A percentile compares a stretch with the other conserved stretches of the same genome.
Evolutionary conservation across 2,329 filamentous ascomycete genomes (phyloP).

Genomic region (Epichloe elymi): DNA sequence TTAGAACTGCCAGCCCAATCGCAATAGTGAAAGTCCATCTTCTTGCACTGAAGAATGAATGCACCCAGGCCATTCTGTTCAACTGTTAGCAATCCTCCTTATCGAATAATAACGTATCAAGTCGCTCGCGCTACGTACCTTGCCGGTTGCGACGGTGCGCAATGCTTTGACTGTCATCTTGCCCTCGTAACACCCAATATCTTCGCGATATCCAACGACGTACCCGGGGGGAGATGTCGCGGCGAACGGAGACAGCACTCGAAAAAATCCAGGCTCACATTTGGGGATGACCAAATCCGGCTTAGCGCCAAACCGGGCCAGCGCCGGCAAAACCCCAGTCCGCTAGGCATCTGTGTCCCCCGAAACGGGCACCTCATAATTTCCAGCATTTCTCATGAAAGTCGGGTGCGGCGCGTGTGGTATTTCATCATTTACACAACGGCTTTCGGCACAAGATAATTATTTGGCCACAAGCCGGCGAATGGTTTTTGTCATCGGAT

Average conservation of each 20-base stretch:
- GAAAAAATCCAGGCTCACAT: conserved; percentile 6
- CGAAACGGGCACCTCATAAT: conserved; percentile 8
- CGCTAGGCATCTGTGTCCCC: not conserved
- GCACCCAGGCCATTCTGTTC: conserved; percentile 84
- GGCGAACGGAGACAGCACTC: not conserved
- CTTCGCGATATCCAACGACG: conserved; percentile 15
- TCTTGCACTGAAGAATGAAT: conserved; percentile 95
- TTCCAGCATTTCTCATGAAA: conserved; percentile 7
- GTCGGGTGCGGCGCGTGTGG: conserved; percentile 6
- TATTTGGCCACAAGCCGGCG: not conserved
- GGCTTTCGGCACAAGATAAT: not conserved
- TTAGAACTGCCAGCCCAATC: conserved; percentile 87
- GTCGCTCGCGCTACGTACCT: conserved; percentile 24
- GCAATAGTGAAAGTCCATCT: conserved; percentile 92
- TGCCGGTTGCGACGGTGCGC: conserved; percentile 37
- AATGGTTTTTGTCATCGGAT: not conserved
- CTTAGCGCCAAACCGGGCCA: conserved; percentile 13
- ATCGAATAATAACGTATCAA: not conserved
- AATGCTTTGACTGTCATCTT: conserved; percentile 45
- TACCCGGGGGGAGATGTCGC: conserved; percentile 9
- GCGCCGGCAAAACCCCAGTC: conserved; percentile 10
- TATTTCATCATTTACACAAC: not conserved
- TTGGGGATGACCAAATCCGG: conserved; percentile 9
- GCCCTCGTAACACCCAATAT: conserved; percentile 17
- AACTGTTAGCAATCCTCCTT: conserved; percentile 8